Evolutionary conservation across 352 stramenopile genomes (phyloP), one percentile per base, ranked within the genome.

Genomic region (Globisporangium cystogenes): DNA sequence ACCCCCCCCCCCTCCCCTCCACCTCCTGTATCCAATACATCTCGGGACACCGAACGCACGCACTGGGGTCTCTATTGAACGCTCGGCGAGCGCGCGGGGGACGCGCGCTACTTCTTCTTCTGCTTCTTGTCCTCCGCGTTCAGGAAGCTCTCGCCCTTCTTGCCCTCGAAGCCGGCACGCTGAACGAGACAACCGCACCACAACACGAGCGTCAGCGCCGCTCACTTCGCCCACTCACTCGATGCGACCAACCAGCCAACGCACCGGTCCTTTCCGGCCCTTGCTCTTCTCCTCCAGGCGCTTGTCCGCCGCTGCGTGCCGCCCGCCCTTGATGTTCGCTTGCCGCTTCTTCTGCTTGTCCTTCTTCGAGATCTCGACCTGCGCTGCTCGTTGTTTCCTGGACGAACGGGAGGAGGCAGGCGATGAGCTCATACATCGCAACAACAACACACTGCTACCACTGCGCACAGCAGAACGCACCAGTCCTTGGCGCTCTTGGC

Each of bases 401-500:
- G 6, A 51, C n/a, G 47, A 11, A 53, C 18, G 36, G 4, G 6
- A n/a, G n/a, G n/a, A n/a, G n/a, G n/a, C n/a, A n/a, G n/a, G n/a
- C n/a, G n/a, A n/a, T n/a, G n/a, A n/a, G n/a, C n/a, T n/a, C n/a
- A n/a, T n/a, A n/a, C n/a, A n/a, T n/a, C n/a, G n/a, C n/a, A n/a
- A n/a, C n/a, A n/a, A n/a, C 39, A 29, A 5, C 57, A 29, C 12
- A n/a, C 29, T 31, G 11, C 45, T 21, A 8, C 24, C 14, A 55
- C n/a, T n/a, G n/a, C n/a, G 6, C 21, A 29, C 46, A 41, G 18
- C 15, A 10, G 39, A 4, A 59, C 65, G 35, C 59, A 69, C 69
- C 81, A 91, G 55, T 89, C 74, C 64, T 91, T 91, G 42, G 66
- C 50, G 45, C 81, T 91, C 73, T 89, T 91, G 12, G 76, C 59